Conservation (phyloP, 129 eudicot genomes). For the Lonicera japonica region DNA sequence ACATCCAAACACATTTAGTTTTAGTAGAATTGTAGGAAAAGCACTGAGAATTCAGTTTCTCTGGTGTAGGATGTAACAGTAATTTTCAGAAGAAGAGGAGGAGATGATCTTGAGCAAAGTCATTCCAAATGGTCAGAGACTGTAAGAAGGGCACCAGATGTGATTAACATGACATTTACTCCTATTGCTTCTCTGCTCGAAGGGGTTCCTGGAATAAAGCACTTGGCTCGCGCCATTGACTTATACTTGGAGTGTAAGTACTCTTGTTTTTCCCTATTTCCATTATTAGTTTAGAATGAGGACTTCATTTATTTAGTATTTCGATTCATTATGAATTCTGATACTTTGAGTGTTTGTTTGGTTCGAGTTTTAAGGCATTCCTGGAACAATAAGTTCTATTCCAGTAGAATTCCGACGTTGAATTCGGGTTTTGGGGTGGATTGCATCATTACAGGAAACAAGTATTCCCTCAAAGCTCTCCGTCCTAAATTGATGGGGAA, state of each 20-base stretch:
- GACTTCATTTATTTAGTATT: too few species aligned
- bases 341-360: too few species aligned
- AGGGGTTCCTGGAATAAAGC: slow-evolving; percentile 71
- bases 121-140: slow-evolving; percentile 78
- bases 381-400: too few species aligned
- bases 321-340: too few species aligned
- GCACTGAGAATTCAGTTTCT: background rate
- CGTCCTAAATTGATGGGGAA: too few species aligned
- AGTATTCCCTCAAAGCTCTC: too few species aligned
- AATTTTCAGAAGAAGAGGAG: slow-evolving; percentile 89
- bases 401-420: too few species aligned
- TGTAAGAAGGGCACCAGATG: slow-evolving; percentile 80
- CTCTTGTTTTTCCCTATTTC: background rate
- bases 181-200: slow-evolving; percentile 83
- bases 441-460: too few species aligned
- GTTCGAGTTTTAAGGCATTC: too few species aligned
- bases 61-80: slow-evolving; percentile 76
- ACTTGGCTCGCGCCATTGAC: slow-evolving; percentile 78
- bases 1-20: too few species aligned
- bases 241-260: slow-evolving; percentile 84
- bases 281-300: too few species aligned
- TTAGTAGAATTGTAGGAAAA: background rate
- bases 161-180: slow-evolving; percentile 82
- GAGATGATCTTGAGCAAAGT: slow-evolving; percentile 89
- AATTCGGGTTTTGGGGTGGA: too few species aligned